Evolutionary conservation across 2,329 filamentous ascomycete genomes (phyloP).

Genomic region (Colletotrichum tropicicola): DNA sequence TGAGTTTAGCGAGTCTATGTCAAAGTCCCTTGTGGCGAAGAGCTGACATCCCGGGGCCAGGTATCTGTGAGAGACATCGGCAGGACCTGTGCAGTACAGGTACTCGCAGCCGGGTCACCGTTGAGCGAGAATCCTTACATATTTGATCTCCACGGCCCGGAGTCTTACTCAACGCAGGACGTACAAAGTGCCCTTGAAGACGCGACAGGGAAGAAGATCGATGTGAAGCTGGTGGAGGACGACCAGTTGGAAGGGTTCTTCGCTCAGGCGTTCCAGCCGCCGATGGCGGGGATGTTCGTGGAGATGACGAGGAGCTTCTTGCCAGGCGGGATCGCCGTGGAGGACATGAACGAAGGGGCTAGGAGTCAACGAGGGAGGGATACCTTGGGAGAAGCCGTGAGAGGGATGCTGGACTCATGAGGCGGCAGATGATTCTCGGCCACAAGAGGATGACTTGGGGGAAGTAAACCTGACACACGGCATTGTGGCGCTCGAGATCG

Average conservation of each 20-base stretch:
- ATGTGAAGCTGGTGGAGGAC: conserved; percentile 34
- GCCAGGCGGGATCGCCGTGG: conserved; percentile 36
- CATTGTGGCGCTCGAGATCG: no score
- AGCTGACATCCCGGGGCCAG: conserved; percentile 2
- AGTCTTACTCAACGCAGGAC: conserved; percentile 38
- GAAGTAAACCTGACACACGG: no score
- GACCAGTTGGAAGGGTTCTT: conserved; percentile 37
- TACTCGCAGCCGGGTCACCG: conserved; percentile 28
- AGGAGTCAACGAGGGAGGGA: neutral
- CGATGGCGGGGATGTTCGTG: conserved; percentile 18
- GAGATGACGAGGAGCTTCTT: conserved; percentile 31
- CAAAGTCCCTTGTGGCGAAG: no score
- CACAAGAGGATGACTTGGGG: no score
- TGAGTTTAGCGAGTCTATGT: neutral
- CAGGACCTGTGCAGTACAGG: conserved; percentile 34
- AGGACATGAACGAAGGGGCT: conserved; percentile 14
- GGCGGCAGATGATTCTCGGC: neutral
- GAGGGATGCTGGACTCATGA: neutral
- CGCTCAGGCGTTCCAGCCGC: conserved; percentile 32
- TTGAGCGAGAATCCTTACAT: conserved; percentile 21
- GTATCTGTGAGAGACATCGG: conserved; percentile 41
- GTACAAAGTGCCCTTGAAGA: conserved; percentile 38
- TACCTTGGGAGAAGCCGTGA: neutral
- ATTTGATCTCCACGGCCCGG: conserved; percentile 40
- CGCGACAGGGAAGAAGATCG: conserved; percentile 35